These are phyloP conservation scores for Trichomonascaceae sp. DNA, from an alignment of 1,139 yeast genomes.

Conservation along the genomic window DNA sequence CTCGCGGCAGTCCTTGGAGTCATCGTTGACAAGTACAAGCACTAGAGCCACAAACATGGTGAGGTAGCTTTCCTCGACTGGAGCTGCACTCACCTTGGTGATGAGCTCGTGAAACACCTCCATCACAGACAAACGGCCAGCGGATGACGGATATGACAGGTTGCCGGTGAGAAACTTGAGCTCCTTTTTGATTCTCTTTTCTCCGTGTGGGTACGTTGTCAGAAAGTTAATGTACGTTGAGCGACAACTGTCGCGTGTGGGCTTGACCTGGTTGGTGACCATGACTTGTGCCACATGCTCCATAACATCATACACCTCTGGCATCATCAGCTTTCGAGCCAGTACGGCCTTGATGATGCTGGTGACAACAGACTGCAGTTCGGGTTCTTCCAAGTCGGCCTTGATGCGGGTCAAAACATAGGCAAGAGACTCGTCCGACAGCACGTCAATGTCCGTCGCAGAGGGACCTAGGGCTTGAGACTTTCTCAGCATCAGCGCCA, in stretches of 20 bases:
- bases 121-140: constrained; percentile 85
- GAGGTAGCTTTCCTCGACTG: constrained; percentile 47
- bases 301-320: constrained; percentile 86
- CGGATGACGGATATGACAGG: constrained; percentile 69
- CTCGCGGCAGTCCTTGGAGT: constrained; percentile 70
- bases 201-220: constrained; percentile 91
- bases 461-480: constrained; percentile 39
- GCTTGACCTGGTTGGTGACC: constrained; percentile 80
- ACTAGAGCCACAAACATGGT: constrained; percentile 78
- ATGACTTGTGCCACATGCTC: constrained; percentile 69
- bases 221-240: constrained; percentile 73
- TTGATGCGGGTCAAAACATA: constrained; percentile 62
- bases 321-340: constrained; percentile 58
- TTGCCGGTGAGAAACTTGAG: constrained; percentile 75
- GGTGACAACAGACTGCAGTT: constrained; percentile 78
- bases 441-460: constrained; percentile 4
- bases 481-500: constrained; percentile 62
- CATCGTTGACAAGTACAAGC: constrained; percentile 66
- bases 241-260: constrained; percentile 77
- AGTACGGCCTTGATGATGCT: constrained; percentile 68
- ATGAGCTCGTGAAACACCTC: constrained; percentile 67
- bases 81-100: constrained; percentile 48
- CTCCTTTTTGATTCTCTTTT: constrained; percentile 72
- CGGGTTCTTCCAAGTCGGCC: constrained; percentile 88
- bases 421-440: constrained; percentile 63